phyloP scores from a whole-genome alignment of 192 early-diverging fungal species.

The Rhizophagus sp. region DNA sequence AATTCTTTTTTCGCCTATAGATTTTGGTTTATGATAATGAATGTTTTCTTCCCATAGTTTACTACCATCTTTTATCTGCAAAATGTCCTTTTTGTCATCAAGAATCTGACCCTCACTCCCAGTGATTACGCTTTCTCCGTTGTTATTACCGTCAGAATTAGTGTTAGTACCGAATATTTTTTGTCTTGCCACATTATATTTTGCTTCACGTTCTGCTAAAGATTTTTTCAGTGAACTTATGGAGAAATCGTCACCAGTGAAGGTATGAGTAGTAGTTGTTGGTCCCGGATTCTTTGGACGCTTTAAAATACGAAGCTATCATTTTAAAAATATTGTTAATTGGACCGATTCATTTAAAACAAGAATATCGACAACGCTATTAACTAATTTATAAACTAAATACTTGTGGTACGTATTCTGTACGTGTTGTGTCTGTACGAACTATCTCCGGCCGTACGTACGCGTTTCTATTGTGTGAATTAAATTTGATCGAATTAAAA shows the following conservation, averaged over 20 bases:
- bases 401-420: constrained; percentile 31
- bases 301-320: constrained; percentile 24
- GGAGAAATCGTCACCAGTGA: not conserved
- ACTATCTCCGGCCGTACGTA: constrained; percentile 10
- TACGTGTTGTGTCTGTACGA: constrained; percentile 18
- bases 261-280: constrained; percentile 9
- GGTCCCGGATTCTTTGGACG: constrained; percentile 17
- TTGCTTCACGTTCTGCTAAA: constrained; percentile 20
- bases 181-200: constrained; percentile 23
- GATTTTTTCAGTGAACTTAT: not conserved
- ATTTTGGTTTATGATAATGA: no score
- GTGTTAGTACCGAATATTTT: constrained; percentile 22
- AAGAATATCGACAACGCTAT: not conserved
- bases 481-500: not conserved
- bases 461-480: constrained; percentile 8
- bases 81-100: not conserved
- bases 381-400: not conserved
- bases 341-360: no score
- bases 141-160: not conserved
- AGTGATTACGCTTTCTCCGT: not conserved
- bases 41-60: no score
- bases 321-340: not conserved
- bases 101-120: not conserved
- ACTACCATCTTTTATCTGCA: no score
- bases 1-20: no score